phyloP scores from a whole-genome alignment of 208 protist species.

The Vickermania spadyakhi region DNA sequence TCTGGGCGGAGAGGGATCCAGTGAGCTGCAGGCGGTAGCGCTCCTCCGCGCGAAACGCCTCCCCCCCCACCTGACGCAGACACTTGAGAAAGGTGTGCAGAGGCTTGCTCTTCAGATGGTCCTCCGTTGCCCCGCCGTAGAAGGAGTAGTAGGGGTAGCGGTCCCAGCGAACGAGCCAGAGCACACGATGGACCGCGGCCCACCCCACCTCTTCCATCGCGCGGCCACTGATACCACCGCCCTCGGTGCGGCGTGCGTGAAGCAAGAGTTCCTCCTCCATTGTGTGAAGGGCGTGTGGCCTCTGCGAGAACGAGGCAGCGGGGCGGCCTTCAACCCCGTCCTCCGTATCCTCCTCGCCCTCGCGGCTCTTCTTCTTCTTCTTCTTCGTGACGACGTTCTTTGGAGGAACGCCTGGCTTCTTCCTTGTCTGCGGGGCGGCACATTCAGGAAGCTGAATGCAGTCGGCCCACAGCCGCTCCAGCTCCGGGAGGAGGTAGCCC shows the following conservation, averaged over 20 bases:
- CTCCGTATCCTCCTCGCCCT: slow-evolving; percentile 6
- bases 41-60: slow-evolving; percentile 26
- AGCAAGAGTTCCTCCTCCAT: neutral
- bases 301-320: neutral
- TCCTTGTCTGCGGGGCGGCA: neutral
- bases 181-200: neutral
- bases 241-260: neutral
- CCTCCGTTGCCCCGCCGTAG: slow-evolving; percentile 53
- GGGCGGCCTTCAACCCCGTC: neutral
- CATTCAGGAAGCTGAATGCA: slow-evolving; percentile 36
- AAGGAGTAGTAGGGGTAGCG: slow-evolving; percentile 40
- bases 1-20: neutral
- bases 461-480: slow-evolving; percentile 28
- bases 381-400: too few species aligned
- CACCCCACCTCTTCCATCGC: neutral
- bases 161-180: neutral
- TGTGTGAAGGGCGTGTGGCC: neutral
- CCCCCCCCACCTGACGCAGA: slow-evolving; percentile 16
- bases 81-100: slow-evolving; percentile 40
- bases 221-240: neutral
- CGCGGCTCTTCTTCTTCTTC: slow-evolving; percentile 1
- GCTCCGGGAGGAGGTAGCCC: slow-evolving; percentile 21
- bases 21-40: neutral
- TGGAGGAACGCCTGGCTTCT: too few species aligned
- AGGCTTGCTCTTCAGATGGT: slow-evolving; percentile 48